Percentiles rank a stretch among this genome's conserved stretches.
phyloP scores from a whole-genome alignment of 306 rosid genomes.

The Malus domestica region DNA sequence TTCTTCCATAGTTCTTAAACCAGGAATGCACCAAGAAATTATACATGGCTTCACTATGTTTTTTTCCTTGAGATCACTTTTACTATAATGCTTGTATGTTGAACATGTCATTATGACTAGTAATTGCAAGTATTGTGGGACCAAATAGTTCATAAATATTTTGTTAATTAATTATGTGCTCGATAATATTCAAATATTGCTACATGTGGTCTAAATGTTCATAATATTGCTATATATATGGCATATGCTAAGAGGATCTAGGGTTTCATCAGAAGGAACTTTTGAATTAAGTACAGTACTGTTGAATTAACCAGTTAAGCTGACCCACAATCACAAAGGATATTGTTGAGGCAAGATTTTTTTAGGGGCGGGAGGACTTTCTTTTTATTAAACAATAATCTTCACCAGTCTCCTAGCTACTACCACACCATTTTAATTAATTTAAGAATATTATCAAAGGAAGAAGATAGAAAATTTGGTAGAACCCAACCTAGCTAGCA shows the following conservation, averaged over 20 bases:
- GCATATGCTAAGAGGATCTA: background rate
- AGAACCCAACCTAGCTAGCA: background rate
- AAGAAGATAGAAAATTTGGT: background rate
- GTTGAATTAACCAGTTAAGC: background rate
- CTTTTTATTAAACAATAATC: background rate
- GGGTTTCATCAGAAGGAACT: background rate
- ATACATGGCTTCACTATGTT: background rate
- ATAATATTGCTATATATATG: background rate
- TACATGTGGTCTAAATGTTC: background rate
- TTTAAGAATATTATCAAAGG: background rate
- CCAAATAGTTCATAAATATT: background rate
- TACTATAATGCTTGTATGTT: background rate
- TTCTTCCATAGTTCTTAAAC: background rate
- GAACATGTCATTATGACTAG: background rate
- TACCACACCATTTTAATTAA: background rate
- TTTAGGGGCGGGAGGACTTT: background rate
- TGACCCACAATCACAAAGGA: background rate
- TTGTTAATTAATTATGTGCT: background rate
- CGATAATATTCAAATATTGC: background rate
- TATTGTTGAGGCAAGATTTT: background rate
- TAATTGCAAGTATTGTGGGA: background rate
- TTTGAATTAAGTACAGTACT: background rate
- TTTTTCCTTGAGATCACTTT: background rate
- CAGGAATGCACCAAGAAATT: background rate
- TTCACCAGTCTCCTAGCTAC: background rate